Evolutionary conservation across 164 flowering plant species (phyloP).

Genomic region (Berberis vulgaris): DNA sequence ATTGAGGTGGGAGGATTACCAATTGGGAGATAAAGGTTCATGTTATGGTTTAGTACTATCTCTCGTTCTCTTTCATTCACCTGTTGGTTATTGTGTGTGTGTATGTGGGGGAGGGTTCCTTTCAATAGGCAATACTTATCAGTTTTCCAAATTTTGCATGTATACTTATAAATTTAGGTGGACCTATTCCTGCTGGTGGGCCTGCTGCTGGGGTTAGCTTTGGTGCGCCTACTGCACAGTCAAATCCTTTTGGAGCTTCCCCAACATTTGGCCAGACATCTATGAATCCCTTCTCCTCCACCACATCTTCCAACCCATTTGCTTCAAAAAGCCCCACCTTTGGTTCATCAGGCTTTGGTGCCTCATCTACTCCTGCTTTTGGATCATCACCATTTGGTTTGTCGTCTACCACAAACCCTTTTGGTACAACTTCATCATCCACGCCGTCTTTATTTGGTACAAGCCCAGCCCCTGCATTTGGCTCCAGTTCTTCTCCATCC

Average conservation of each 20-base stretch:
- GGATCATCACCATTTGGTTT: slow-evolving; percentile 49
- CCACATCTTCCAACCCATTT: slow-evolving; percentile 57
- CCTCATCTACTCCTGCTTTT: slow-evolving; percentile 47
- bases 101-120: neutral
- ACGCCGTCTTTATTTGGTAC: slow-evolving; percentile 47
- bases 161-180: slow-evolving; percentile 43
- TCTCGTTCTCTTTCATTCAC: neutral
- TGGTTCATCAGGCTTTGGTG: slow-evolving; percentile 26
- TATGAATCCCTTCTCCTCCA: slow-evolving; percentile 51
- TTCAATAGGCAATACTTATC: neutral
- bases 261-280: slow-evolving; percentile 58
- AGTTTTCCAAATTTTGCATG: neutral
- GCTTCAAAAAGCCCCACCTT: slow-evolving; percentile 41
- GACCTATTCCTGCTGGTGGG: slow-evolving; percentile 73
- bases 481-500: slow-evolving; percentile 39
- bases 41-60: neutral
- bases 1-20: slow-evolving; percentile 98
- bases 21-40: slow-evolving; percentile 87
- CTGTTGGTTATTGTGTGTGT: neutral
- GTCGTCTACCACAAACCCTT: slow-evolving; percentile 41
- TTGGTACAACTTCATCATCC: slow-evolving; percentile 46
- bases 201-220: slow-evolving; percentile 40
- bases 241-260: slow-evolving; percentile 44
- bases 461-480: slow-evolving; percentile 46
- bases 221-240: slow-evolving; percentile 25